These are phyloP conservation scores for Suillus alpinus DNA, from an alignment of 768 basidiomycete genomes.

Conservation along the genomic window DNA sequence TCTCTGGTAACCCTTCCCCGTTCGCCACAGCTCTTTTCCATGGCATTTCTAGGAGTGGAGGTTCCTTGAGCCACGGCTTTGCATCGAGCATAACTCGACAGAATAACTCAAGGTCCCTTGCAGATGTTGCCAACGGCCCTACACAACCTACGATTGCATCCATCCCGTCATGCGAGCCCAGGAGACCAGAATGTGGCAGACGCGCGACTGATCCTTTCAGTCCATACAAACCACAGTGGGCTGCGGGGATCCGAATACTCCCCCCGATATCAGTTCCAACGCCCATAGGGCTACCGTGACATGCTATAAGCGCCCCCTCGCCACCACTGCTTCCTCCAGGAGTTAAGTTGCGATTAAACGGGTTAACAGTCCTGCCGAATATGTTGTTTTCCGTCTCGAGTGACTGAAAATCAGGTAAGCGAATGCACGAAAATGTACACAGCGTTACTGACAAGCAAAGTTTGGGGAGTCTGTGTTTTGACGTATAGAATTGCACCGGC, in stretches of 20 bases:
- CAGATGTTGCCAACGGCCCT: constrained; percentile 48
- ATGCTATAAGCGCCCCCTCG: constrained; percentile 44
- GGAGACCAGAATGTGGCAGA: constrained; percentile 48
- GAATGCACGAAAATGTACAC: constrained; percentile 1
- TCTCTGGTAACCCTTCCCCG: constrained; percentile 37
- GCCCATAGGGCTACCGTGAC: constrained; percentile 39
- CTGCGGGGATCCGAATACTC: constrained; percentile 42
- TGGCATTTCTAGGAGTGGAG: constrained; percentile 47
- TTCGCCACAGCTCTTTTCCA: constrained; percentile 42
- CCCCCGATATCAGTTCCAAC: constrained; percentile 52
- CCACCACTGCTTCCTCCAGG: constrained; percentile 49
- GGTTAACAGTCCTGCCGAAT: constrained; percentile 67
- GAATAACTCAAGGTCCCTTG: constrained; percentile 47
- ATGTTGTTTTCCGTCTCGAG: constrained; percentile 52
- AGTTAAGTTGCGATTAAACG: constrained; percentile 47
- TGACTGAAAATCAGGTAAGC: constrained; percentile 32
- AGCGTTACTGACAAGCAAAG: constrained; percentile 39
- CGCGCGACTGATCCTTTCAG: constrained; percentile 48
- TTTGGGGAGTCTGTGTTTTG: constrained; percentile 49
- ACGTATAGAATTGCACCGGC: constrained; percentile 46
- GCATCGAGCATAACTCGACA: constrained; percentile 44
- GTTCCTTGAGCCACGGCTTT: constrained; percentile 46
- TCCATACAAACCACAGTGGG: constrained; percentile 40
- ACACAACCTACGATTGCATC: constrained; percentile 50
- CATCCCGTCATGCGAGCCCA: constrained; percentile 51